Base-by-base conservation (phyloP, 805 yeast species). In the Yarrowia bubula region DNA sequence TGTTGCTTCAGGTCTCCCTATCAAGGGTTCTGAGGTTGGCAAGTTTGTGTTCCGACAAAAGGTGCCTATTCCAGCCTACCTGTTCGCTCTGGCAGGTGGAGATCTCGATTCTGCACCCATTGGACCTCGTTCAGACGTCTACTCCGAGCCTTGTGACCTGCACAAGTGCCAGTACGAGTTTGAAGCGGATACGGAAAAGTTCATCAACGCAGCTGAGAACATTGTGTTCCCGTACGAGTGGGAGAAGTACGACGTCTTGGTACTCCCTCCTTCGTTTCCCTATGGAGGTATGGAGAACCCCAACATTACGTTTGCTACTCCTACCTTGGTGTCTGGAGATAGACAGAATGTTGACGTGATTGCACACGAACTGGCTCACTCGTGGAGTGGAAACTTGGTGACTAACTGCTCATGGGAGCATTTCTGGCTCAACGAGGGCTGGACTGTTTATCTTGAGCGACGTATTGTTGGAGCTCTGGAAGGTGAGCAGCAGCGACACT, bases 251-350 rank as follows among this genome's bases (percentile, higher is more conserved):
- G 92, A 91, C 72, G 88, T 90, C 35, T 79, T 92, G 44, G 86
- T 92, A 37, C 83, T 91, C 68, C 96, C 96, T 2, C 83, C 86
- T 64, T 84, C 85, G 1, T 84, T 83, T 76, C 96, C 96, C 2
- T 92, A 89, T 71, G 97, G 97, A 68, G 97, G 97, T 64, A 92
- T 92, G 96, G 97, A 92, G 77, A 90, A 90, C 72, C 96, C 96
- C 67, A 90, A 91, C 72, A 85, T 90, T 75, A 90, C 96, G 0
- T 90, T 90, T 76, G 92, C 92, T 8, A 90, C 97, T 0, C 96
- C 97, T 53, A 91, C 97, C 1, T 79, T 92, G 67, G 84, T 92
- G 47, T 84, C 92, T 14, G 92, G 92, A 43, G 96, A 91, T 75
- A 81, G 92, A 66, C 86, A 90, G 66, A 90, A 91, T 69, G 91